These are phyloP conservation scores for Penicillium flavigenum DNA, from an alignment of 495 filamentous ascomycete species.

Conservation along the genomic window DNA sequence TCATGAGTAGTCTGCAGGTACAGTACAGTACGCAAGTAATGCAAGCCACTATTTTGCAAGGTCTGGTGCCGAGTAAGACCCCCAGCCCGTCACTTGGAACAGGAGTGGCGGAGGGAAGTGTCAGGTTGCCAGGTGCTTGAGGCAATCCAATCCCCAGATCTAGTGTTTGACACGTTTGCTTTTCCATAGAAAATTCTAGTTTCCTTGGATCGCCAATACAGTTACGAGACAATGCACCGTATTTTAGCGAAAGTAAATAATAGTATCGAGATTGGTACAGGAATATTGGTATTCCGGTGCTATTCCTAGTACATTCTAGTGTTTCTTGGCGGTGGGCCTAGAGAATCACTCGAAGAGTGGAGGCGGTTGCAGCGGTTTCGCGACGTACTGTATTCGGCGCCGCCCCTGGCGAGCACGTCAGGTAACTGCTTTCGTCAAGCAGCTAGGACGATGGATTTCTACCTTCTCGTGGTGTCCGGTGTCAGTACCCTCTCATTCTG, in stretches of 20 bases:
- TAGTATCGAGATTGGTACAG: background rate
- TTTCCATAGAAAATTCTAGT: conserved; percentile 13
- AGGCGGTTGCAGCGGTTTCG: too few relatives aligned
- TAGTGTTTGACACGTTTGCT: conserved; percentile 17
- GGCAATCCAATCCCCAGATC: conserved; percentile 4
- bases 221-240: background rate
- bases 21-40: conserved; percentile 13
- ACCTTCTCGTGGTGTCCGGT: too few relatives aligned
- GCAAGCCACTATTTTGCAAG: conserved; percentile 19
- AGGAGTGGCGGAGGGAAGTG: conserved; percentile 13
- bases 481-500: too few relatives aligned
- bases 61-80: conserved; percentile 16
- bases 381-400: too few relatives aligned
- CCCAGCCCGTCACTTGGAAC: conserved; percentile 18
- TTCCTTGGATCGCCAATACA: background rate
- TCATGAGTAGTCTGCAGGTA: conserved; percentile 22
- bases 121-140: conserved; percentile 18
- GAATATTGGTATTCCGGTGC: background rate
- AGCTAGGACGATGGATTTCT: too few relatives aligned
- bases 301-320: background rate
- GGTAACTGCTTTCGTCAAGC: too few relatives aligned
- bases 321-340: background rate
- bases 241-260: conserved; percentile 1
- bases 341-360: background rate
- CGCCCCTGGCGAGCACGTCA: too few relatives aligned